Evolutionary conservation across 108 stramenopile genomes (phyloP), one percentile per base, ranked within the genome.

Genomic region (Cyclotella distinguenda): DNA sequence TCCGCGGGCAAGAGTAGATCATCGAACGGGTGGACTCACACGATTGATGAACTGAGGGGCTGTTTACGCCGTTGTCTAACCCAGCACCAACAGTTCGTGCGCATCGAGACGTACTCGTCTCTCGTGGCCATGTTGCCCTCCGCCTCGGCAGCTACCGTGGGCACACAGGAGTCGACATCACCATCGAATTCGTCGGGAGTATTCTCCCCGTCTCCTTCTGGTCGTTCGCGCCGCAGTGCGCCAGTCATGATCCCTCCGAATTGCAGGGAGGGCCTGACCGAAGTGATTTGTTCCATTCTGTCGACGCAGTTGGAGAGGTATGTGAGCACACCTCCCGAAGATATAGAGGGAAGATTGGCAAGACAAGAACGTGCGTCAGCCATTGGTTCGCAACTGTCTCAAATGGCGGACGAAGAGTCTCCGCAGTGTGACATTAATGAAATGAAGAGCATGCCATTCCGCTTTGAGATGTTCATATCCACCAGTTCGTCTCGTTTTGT

Each of bases 11-110:
- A 47, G 33, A 47, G 21, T 43, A 34, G 55, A 60, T 3, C 47
- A 25, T 25, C 25, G 27, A 31, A 30, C 28, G 51, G 31, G 7
- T 62, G 69, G 63, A 16, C 27, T 33, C 39, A 68, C 11, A 28
- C 62, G 12, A 25, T 80, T 4, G 53, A 80, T 40, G 79, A 80
- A 27, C 62, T 79, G 18, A 68, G 48, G 50, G 58, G 74, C 6
- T 80, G 67, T 31, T 39, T 80, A 13, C 79, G 79, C 16, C 62
- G 79, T 12, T 76, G 69, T 30, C 33, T 80, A 0, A 71, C 74
- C 22, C 79, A 80, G 42, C 72, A 79, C 49, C 79, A 75, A 26
- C 36, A 40, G 4, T 42, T 45, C 36, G 79, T 80, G 11, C 54
- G 79, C 25, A 53, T 64, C 27, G 70, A 75, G 19, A 74, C 66